Percentiles rank a stretch among this genome's conserved stretches.
phyloP scores from a whole-genome alignment of 306 rosid genomes.

The Begonia loranthoides region DNA sequence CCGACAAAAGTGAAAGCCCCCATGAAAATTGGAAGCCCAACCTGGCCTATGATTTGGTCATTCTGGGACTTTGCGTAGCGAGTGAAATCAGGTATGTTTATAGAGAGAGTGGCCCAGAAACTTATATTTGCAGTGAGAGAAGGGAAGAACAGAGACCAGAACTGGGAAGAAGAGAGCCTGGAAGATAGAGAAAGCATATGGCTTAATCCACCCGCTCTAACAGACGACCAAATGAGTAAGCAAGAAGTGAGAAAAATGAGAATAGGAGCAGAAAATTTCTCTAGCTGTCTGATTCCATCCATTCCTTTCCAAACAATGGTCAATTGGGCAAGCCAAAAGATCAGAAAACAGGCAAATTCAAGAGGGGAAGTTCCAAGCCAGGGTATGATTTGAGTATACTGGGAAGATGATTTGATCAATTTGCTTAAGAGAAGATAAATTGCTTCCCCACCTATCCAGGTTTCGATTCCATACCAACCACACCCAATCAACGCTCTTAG shows the following conservation, averaged over 20 bases:
- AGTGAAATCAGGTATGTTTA: constrained; percentile 86
- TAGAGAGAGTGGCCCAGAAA: constrained; percentile 79
- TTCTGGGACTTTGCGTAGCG: constrained; percentile 54
- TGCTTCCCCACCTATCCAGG: constrained; percentile 95
- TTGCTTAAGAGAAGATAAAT: constrained; percentile 63
- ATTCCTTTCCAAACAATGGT: constrained; percentile 61
- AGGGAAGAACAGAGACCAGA: constrained; percentile 70
- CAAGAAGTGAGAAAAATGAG: constrained; percentile 44
- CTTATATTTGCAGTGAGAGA: constrained; percentile 82
- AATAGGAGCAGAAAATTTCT: constrained; percentile 79
- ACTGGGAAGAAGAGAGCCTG: constrained; percentile 36
- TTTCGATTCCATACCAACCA: constrained; percentile 96
- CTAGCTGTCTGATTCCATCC: constrained; percentile 69
- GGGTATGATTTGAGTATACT: constrained; percentile 19
- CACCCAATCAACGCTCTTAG: constrained; percentile 78
- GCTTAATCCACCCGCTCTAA: constrained; percentile 57
- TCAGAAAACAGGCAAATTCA: constrained; percentile 53
- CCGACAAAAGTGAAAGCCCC: constrained; percentile 86
- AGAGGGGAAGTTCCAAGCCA: constrained; percentile 86
- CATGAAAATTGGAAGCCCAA: constrained; percentile 80
- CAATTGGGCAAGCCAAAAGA: constrained; percentile 59
- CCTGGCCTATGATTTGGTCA: constrained; percentile 73
- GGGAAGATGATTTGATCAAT: constrained; percentile 21
- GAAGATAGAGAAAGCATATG: constrained; percentile 74
- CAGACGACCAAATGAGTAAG: constrained; percentile 55